These are phyloP conservation scores for Castanospermum australe DNA, from an alignment of 306 rosid genomes.

Conservation along the genomic window DNA sequence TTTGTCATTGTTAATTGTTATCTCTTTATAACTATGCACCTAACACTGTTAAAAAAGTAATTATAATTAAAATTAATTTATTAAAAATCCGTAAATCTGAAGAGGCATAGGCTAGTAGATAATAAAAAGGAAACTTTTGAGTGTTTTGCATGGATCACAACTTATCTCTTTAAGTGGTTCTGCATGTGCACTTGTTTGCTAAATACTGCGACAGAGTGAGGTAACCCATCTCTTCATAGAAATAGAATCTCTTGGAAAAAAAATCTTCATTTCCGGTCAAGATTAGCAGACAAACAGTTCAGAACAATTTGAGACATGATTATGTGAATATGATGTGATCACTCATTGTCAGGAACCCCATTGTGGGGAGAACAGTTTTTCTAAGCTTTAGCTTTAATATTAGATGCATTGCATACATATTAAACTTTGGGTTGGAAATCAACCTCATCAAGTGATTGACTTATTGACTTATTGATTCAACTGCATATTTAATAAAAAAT, in stretches of 20 bases:
- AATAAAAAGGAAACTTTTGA: not conserved
- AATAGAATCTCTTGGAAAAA: not conserved
- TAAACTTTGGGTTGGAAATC: too few species aligned
- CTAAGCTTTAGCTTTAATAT: not conserved
- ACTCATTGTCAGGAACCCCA: not conserved
- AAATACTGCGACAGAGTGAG: not conserved
- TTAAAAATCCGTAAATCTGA: too few species aligned
- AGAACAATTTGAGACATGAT: not conserved
- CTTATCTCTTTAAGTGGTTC: not conserved
- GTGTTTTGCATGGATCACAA: not conserved
- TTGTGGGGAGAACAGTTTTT: not conserved
- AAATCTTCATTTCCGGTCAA: not conserved
- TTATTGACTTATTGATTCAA: too few species aligned
- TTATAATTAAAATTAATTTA: too few species aligned
- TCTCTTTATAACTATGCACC: too few species aligned
- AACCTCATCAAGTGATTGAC: too few species aligned
- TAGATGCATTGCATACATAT: not conserved
- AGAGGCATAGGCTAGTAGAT: too few species aligned
- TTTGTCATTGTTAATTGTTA: too few species aligned
- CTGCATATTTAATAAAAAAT: too few species aligned
- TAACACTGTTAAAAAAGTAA: too few species aligned
- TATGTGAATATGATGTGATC: not conserved
- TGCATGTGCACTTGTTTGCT: conserved; percentile 21
- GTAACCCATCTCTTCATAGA: not conserved
- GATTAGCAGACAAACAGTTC: not conserved